Evolutionary conservation across 2,329 filamentous ascomycete species (phyloP), one percentile per base, ranked within the genome.

Genomic region (Colletotrichum scovillei): DNA sequence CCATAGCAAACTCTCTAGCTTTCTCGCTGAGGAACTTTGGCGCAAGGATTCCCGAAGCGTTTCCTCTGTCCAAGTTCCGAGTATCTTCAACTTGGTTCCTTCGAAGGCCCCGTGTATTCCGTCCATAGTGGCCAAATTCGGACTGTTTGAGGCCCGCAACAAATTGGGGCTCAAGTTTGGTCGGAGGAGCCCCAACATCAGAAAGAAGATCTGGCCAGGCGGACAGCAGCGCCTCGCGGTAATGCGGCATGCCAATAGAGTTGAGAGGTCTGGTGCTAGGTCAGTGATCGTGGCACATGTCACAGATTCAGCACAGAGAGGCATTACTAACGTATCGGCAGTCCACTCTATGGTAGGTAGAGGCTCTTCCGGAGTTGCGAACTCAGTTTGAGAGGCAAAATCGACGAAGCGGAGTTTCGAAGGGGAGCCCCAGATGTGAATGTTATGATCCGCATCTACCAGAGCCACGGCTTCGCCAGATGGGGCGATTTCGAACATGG

Each of bases 11-110:
- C 73, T 95, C 93, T 76, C 94, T 90, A 5, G 94, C 93, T 82
- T 97, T 97, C 80, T 99, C 96, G 80, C 97, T 98, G 67, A 99
- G 84, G 79, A 99, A 98, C 78, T 96, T 98, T 3, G 97, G 97
- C 1, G 94, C 92, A 77, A 89, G 92, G 76, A 90, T 91, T 77
- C 78, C 86, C 38, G 92, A 88, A 56, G 91, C 89, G 53, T 90
- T 88, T 0, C 87, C 84, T 63, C 90, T 91, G 67, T 92, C 88
- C 46, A 87, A 80, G 55, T 89, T 87, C 32, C 94, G 91, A 11
- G 93, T 95, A 77, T 94, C 91, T 78, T 97, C 94, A 2, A 93
- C 89, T 80, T 98, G 95, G 78, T 99, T 97, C 68, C 97, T 91
- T 28, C 90, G 90, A 8, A 90, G 85, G 58, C 92, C 93, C 26